Conservation (phyloP, 2,329 filamentous ascomycete species). For the Penicillium sp. region DNA sequence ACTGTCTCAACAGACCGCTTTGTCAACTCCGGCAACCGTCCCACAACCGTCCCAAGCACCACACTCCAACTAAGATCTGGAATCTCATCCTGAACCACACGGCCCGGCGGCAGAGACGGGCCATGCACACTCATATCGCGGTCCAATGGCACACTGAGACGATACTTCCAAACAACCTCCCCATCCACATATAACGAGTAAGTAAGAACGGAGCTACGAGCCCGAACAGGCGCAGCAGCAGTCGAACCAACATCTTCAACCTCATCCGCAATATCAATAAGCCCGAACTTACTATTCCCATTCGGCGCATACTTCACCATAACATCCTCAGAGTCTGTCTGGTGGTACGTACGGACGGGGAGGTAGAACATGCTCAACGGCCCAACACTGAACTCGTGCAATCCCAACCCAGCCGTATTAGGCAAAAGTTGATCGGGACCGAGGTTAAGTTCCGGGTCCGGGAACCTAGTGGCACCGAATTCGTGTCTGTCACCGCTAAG, state of each 20-base stretch:
- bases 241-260: constrained; percentile 37
- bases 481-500: constrained; percentile 94
- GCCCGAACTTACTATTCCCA: constrained; percentile 86
- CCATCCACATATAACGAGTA: constrained; percentile 85
- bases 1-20: constrained; percentile 4
- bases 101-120: constrained; percentile 28
- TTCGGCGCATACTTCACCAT: constrained; percentile 77
- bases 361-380: constrained; percentile 93
- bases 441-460: constrained; percentile 40
- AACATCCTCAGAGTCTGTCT: constrained; percentile 78
- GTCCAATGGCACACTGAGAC: constrained; percentile 35
- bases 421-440: constrained; percentile 16
- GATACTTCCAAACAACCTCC: constrained; percentile 66
- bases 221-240: constrained; percentile 7
- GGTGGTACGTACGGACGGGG: constrained; percentile 76
- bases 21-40: constrained; percentile 18
- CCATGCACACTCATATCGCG: constrained; percentile 5
- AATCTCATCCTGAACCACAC: constrained; percentile 30
- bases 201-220: constrained; percentile 61
- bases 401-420: constrained; percentile 33
- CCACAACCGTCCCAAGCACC: constrained; percentile 16
- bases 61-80: constrained; percentile 20
- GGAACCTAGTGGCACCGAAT: constrained; percentile 82
- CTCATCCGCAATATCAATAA: constrained; percentile 71
- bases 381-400: constrained; percentile 89